Conservation (phyloP, 352 stramenopile species). For the Phytophthora podocarpi region DNA sequence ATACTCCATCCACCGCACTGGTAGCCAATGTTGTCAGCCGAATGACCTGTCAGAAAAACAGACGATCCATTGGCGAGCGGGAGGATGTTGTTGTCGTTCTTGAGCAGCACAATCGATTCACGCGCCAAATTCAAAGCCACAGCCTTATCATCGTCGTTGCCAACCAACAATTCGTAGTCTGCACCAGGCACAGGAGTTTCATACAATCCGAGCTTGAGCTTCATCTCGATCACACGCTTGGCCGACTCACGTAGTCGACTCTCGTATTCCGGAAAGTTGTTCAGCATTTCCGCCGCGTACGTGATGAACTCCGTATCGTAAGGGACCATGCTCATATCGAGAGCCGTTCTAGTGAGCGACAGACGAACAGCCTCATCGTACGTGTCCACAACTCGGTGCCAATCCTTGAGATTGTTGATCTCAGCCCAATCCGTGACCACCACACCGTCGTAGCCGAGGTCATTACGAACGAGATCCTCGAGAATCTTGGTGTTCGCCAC, state of each 20-base stretch:
- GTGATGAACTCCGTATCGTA: conserved; percentile 52
- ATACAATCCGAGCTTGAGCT: conserved; percentile 73
- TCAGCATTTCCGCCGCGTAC: conserved; percentile 42
- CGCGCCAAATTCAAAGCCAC: conserved; percentile 60
- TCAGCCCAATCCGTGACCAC: conserved; percentile 91
- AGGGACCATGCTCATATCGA: conserved; percentile 92
- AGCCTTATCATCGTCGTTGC: conserved; percentile 50
- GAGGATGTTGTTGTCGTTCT: conserved; percentile 67
- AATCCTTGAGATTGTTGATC: conserved; percentile 83
- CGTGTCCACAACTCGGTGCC: conserved; percentile 46
- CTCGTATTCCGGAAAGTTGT: conserved; percentile 34
- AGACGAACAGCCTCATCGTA: conserved; percentile 58
- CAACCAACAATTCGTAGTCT: conserved; percentile 44
- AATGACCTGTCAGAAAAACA: conserved; percentile 68
- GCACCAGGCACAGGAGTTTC: conserved; percentile 54
- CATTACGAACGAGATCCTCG: conserved; percentile 66
- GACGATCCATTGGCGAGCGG: conserved; percentile 37
- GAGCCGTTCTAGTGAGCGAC: conserved; percentile 71
- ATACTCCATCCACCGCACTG: conserved; percentile 79
- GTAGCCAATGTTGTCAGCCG: conserved; percentile 60
- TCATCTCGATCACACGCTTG: conserved; percentile 65
- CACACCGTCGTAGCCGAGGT: conserved; percentile 83
- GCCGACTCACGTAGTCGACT: conserved; percentile 57
- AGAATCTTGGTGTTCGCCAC: conserved; percentile 78
- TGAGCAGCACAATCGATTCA: conserved; percentile 77